Conservation (phyloP, 306 rosid genomes). For the Cicer judaicum region DNA sequence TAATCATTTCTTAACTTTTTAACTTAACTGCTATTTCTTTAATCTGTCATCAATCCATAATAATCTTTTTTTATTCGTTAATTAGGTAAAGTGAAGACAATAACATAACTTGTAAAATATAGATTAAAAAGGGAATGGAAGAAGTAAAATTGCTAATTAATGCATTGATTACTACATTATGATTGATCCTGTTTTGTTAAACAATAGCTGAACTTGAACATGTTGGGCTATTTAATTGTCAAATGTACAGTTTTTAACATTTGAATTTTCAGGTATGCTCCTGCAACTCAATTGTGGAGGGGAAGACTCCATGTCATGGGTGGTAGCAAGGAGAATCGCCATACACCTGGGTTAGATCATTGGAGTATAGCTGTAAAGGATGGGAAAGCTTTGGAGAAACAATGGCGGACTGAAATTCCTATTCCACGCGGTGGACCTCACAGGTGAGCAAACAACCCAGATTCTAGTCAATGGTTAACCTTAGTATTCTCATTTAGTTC, state of each 20-base stretch:
- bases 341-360: constrained; percentile 81
- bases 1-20: no score
- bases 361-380: constrained; percentile 93
- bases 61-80: background rate
- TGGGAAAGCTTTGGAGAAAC: constrained; percentile 69
- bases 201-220: background rate
- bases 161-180: constrained; percentile 2
- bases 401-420: constrained; percentile 78
- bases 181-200: constrained; percentile 22
- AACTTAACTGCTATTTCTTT: background rate
- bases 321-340: constrained; percentile 93
- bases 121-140: background rate
- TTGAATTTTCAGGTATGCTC: constrained; percentile 69
- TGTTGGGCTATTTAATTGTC: constrained; percentile 26
- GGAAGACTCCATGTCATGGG: constrained; percentile 97
- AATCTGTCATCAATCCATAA: background rate
- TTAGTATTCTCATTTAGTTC: constrained; percentile 24
- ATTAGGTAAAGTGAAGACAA: background rate
- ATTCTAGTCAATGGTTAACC: constrained; percentile 33
- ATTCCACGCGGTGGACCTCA: constrained; percentile 97
- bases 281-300: constrained; percentile 91
- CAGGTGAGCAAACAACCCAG: constrained; percentile 57
- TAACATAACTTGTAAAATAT: background rate
- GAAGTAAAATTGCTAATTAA: constrained; percentile 16
- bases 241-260: constrained; percentile 31